Conservation (phyloP, 495 filamentous ascomycete genomes). For the Diplogelasinospora grovesii region DNA sequence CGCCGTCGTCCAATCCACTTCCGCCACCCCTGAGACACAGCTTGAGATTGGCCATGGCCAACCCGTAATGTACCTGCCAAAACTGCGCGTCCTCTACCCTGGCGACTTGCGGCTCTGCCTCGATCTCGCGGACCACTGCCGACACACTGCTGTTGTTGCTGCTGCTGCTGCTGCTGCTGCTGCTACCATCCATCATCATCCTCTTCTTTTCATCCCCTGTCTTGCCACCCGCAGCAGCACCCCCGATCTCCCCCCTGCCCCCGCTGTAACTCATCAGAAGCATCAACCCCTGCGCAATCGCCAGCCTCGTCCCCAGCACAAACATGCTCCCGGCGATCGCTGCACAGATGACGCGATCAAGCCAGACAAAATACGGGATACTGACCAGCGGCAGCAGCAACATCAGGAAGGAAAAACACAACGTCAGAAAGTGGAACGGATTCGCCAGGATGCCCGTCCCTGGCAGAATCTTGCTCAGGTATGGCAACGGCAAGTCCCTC, state of each 20-base stretch:
- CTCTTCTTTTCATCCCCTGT: too few relatives aligned
- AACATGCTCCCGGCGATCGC: slow-evolving; percentile 84
- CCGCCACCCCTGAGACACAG: slow-evolving; percentile 50
- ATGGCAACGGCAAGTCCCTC: slow-evolving; percentile 76
- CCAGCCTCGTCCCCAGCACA: slow-evolving; percentile 70
- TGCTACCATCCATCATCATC: slow-evolving; percentile 4
- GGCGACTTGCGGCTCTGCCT: slow-evolving; percentile 66
- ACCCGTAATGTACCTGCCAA: slow-evolving; percentile 97
- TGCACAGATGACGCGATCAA: slow-evolving; percentile 75
- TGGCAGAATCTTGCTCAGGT: slow-evolving; percentile 50
- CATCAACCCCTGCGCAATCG: slow-evolving; percentile 82
- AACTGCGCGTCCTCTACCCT: slow-evolving; percentile 83
- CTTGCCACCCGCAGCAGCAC: too few relatives aligned
- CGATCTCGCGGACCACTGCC: slow-evolving; percentile 77
- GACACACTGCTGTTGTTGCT: slow-evolving; percentile 47
- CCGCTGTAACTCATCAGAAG: slow-evolving; percentile 79
- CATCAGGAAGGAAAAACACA: slow-evolving; percentile 74
- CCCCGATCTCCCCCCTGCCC: too few relatives aligned
- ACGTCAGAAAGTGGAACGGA: slow-evolving; percentile 87
- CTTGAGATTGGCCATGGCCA: slow-evolving; percentile 93
- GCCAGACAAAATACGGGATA: slow-evolving; percentile 64
- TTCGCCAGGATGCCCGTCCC: slow-evolving; percentile 65
- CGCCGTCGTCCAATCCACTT: slow-evolving; percentile 51
- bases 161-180: slow-evolving; percentile 1
- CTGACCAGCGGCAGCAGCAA: slow-evolving; percentile 77